phyloP scores from a whole-genome alignment of 140 eudicot genomes.

The Ambrosia hybrid region DNA sequence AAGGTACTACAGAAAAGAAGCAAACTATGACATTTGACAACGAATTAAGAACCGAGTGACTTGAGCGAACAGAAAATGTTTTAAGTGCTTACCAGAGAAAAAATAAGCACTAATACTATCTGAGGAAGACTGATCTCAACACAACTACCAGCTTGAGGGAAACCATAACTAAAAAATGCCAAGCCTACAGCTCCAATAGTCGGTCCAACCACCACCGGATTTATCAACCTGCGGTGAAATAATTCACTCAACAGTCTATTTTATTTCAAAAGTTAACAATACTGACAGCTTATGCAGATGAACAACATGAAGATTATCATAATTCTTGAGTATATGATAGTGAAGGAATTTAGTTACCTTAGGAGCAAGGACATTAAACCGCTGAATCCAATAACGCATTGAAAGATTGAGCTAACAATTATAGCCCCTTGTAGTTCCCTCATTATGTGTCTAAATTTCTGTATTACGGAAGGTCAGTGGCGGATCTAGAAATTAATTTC shows the following conservation, averaged over 20 bases:
- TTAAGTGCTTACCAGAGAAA: slow-evolving; percentile 68
- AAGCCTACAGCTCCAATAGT: slow-evolving; percentile 86
- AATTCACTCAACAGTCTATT: not conserved
- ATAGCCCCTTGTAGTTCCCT: slow-evolving; percentile 96
- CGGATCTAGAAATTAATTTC: no score
- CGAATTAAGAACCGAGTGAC: no score
- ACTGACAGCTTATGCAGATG: not conserved
- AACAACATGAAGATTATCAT: not conserved
- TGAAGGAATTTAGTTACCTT: slow-evolving; percentile 43
- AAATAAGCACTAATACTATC: slow-evolving; percentile 73
- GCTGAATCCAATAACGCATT: slow-evolving; percentile 84
- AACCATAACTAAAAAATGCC: slow-evolving; percentile 91
- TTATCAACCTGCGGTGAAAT: slow-evolving; percentile 64
- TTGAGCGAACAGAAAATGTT: not conserved
- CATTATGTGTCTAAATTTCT: slow-evolving; percentile 95
- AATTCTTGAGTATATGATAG: not conserved
- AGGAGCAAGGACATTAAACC: slow-evolving; percentile 80
- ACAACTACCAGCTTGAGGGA: slow-evolving; percentile 97
- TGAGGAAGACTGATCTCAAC: slow-evolving; percentile 91
- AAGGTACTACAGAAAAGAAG: slow-evolving; percentile 60
- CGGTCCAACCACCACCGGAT: slow-evolving; percentile 96
- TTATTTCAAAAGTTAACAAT: slow-evolving; percentile 1
- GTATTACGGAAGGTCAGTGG: slow-evolving; percentile 19
- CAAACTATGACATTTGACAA: not conserved
- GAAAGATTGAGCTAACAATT: slow-evolving; percentile 82